Evolutionary conservation across 306 rosid genomes (phyloP).

Genomic region (Cucumis cinereus): DNA sequence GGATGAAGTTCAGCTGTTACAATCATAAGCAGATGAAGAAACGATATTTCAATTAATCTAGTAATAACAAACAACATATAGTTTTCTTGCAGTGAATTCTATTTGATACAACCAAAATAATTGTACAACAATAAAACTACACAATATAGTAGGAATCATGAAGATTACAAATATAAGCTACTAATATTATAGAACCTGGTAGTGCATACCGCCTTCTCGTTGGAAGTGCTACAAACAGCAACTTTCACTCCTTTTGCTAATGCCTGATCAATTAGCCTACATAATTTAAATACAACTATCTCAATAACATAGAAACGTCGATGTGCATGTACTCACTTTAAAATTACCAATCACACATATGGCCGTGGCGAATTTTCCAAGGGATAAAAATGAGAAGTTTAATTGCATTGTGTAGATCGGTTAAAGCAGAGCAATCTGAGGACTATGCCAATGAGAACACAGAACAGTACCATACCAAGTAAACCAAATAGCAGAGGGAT

Average conservation of each 20-base stretch:
- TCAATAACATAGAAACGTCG: no score
- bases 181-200: conserved; percentile 26
- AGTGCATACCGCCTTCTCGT: conserved; percentile 97
- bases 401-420: background rate
- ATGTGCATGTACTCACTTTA: background rate
- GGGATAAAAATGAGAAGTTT: background rate
- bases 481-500: background rate
- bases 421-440: background rate
- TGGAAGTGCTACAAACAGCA: conserved; percentile 97
- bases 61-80: background rate
- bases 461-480: background rate
- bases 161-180: conserved; percentile 10
- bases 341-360: background rate
- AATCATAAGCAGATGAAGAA: background rate
- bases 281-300: conserved; percentile 8
- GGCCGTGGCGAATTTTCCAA: background rate
- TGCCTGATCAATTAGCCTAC: conserved; percentile 90
- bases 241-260: conserved; percentile 74
- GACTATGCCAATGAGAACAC: background rate
- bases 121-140: background rate
- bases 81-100: background rate
- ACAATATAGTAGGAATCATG: background rate
- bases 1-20: conserved; percentile 13
- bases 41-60: background rate
- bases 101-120: background rate